A percentile compares a stretch with the other conserved stretches of the same genome.
Conservation (phyloP, 768 basidiomycete species). For the Lentinula lateritia region DNA sequence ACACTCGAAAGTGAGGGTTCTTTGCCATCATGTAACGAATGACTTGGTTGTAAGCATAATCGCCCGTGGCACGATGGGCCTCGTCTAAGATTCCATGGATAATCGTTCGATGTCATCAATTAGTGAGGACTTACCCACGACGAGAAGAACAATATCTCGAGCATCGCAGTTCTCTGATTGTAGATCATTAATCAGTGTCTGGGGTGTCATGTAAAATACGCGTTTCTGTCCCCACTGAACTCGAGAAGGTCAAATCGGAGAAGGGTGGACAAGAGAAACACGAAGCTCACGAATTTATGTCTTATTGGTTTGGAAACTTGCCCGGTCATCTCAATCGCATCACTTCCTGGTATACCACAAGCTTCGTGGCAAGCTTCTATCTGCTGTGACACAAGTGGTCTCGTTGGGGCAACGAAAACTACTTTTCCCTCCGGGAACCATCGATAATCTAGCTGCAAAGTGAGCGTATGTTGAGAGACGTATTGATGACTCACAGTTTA, state of each 20-base stretch:
- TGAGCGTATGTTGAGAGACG: background rate
- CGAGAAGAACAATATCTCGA: slow-evolving; percentile 76
- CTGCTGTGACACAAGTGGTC: slow-evolving; percentile 94
- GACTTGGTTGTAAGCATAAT: slow-evolving; percentile 88
- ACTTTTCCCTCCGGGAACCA: slow-evolving; percentile 94
- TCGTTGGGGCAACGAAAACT: slow-evolving; percentile 93
- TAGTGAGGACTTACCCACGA: slow-evolving; percentile 57
- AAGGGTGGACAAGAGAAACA: slow-evolving; percentile 7
- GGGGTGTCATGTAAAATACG: slow-evolving; percentile 94
- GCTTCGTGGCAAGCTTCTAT: slow-evolving; percentile 88
- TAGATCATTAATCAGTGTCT: slow-evolving; percentile 89
- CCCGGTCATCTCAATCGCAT: slow-evolving; percentile 87
- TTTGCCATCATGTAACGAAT: slow-evolving; percentile 89
- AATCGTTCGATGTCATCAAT: background rate
- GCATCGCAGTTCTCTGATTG: slow-evolving; percentile 67
- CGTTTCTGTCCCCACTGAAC: slow-evolving; percentile 75
- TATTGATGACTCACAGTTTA: slow-evolving; percentile 59
- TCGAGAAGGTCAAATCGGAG: slow-evolving; percentile 5
- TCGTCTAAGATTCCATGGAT: slow-evolving; percentile 53
- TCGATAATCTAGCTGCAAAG: slow-evolving; percentile 56
- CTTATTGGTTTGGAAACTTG: slow-evolving; percentile 50
- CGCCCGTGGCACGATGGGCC: slow-evolving; percentile 90
- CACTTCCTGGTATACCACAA: slow-evolving; percentile 86
- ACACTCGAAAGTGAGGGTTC: slow-evolving; percentile 87
- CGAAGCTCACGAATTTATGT: slow-evolving; percentile 48